A percentile compares a stretch with the other conserved stretches of the same genome.
Evolutionary conservation across 164 flowering plant genomes (phyloP).

Genomic region (Nymphaea thermarum): DNA sequence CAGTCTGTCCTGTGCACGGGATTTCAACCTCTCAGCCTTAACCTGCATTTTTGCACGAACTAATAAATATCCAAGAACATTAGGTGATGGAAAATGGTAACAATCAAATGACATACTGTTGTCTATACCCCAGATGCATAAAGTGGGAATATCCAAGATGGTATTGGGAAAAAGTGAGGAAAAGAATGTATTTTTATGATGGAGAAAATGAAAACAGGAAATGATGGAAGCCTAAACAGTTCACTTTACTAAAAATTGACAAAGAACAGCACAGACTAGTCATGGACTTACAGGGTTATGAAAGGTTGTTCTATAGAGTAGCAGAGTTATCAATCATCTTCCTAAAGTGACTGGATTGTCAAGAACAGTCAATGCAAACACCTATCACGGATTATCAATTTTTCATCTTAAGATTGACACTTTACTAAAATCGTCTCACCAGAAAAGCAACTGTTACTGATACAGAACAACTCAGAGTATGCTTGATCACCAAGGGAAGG

Average conservation of each 20-base stretch:
- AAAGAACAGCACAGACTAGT: neutral
- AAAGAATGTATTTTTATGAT: neutral
- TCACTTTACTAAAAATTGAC: neutral
- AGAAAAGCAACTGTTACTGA: neutral
- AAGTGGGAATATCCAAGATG: neutral
- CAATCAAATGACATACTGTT: too few species aligned
- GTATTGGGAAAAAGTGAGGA: neutral
- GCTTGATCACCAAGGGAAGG: neutral
- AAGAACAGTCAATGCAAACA: too few species aligned
- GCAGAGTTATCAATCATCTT: too few species aligned
- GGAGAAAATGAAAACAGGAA: too few species aligned
- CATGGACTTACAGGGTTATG: neutral
- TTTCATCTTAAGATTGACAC: neutral
- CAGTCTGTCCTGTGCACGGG: conserved; percentile 71
- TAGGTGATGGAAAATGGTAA: neutral
- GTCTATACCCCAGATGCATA: too few species aligned
- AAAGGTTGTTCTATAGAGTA: too few species aligned
- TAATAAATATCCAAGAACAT: too few species aligned
- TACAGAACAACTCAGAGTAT: neutral
- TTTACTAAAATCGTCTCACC: neutral
- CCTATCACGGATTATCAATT: too few species aligned
- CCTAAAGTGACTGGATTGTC: too few species aligned
- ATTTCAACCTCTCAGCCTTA: conserved; percentile 79
- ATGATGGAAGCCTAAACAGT: neutral
- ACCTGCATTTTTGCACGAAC: conserved; percentile 22